Evolutionary conservation across 2,329 filamentous ascomycete genomes (phyloP).

Genomic region (Aspergillus sp.): DNA sequence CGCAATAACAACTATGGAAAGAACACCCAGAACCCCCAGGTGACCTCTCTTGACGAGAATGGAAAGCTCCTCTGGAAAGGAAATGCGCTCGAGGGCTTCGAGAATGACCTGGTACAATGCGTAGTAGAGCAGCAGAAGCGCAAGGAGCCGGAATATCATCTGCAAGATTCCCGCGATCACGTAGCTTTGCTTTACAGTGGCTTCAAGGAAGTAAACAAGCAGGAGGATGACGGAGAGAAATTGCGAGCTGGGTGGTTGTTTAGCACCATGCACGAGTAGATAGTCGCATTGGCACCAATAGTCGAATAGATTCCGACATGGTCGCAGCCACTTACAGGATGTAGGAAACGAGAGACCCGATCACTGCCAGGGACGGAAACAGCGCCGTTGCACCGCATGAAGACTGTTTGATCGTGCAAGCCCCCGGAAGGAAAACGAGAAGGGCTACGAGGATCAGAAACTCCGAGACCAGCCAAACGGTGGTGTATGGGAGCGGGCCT

Average conservation of each 20-base stretch:
- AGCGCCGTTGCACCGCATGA: not conserved
- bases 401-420: slow-evolving; percentile 17
- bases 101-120: slow-evolving; percentile 24
- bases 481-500: slow-evolving; percentile 1
- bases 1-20: slow-evolving; percentile 13
- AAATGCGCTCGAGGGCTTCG: slow-evolving; percentile 16
- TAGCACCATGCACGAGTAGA: not conserved
- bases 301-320: not conserved
- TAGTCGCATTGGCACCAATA: not conserved
- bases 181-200: slow-evolving; percentile 20
- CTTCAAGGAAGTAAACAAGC: slow-evolving; percentile 16
- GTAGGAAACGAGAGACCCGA: slow-evolving; percentile 15
- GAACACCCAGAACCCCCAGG: not conserved
- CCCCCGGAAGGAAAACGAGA: slow-evolving; percentile 18
- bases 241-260: slow-evolving; percentile 9
- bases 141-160: slow-evolving; percentile 18
- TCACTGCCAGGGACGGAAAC: slow-evolving; percentile 12
- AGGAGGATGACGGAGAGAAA: slow-evolving; percentile 8
- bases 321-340: slow-evolving; percentile 6
- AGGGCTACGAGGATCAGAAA: slow-evolving; percentile 18
- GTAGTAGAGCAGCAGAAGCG: slow-evolving; percentile 15
- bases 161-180: slow-evolving; percentile 19
- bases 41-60: not conserved
- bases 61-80: slow-evolving; percentile 6
- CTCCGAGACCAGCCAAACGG: slow-evolving; percentile 16